Evolutionary conservation across 148 eudicot genomes (phyloP).

Genomic region (Suaeda aralocaspica): DNA sequence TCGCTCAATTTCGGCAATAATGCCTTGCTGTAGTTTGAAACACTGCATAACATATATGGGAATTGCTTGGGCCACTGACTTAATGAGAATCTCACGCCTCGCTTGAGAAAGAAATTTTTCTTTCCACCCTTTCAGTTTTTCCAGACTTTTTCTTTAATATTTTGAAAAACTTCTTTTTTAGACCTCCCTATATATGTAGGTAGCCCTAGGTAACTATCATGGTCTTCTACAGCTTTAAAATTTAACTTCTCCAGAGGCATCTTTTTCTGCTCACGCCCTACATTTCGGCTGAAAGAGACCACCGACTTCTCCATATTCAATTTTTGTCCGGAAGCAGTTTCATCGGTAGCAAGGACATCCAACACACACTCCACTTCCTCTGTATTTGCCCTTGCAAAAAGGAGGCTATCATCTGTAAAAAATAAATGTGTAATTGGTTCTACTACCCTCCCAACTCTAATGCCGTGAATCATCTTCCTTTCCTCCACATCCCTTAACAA

Average conservation of each 20-base stretch:
- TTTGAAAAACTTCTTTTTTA: background rate
- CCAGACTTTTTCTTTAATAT: background rate
- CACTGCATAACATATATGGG: background rate
- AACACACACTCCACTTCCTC: too few species aligned
- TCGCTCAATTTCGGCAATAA: background rate
- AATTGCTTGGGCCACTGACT: background rate
- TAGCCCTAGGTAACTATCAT: background rate
- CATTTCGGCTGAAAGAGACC: background rate
- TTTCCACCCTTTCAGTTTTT: background rate
- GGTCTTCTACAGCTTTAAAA: background rate
- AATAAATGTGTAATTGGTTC: too few species aligned
- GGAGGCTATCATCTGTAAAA: too few species aligned
- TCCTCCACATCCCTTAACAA: too few species aligned
- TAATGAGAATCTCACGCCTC: background rate
- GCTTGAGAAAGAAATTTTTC: background rate
- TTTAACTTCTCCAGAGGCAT: background rate
- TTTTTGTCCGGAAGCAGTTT: background rate
- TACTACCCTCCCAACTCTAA: too few species aligned
- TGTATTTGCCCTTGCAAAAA: too few species aligned
- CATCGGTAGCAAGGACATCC: background rate
- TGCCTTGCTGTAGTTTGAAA: background rate
- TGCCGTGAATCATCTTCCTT: too few species aligned
- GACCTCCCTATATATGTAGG: background rate
- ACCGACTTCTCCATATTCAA: background rate
- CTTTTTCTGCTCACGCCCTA: background rate